A percentile compares a stretch with the other conserved stretches of the same genome.
Evolutionary conservation across 257 asterid species (phyloP).

Genomic region (Solanum etuberosum): DNA sequence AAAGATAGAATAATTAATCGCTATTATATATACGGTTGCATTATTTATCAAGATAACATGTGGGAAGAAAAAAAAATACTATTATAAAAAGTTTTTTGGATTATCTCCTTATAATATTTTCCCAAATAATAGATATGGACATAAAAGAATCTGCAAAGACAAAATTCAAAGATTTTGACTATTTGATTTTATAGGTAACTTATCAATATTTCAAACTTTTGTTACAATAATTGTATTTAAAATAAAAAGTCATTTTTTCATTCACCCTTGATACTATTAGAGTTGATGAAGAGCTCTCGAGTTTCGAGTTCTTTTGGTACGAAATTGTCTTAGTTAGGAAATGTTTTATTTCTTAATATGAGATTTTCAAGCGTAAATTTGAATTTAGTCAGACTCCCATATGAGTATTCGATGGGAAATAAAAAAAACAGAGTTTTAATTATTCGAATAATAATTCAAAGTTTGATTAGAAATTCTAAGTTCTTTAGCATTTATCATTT

Average conservation of each 20-base stretch:
- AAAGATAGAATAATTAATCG: background rate
- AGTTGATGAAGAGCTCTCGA: too few species aligned
- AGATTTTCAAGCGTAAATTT: accelerated
- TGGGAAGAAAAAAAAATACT: background rate
- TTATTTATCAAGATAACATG: background rate
- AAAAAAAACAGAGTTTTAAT: background rate
- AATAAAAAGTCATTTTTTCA: background rate
- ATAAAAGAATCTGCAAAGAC: background rate
- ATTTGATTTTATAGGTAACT: background rate
- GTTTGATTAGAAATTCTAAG: accelerated
- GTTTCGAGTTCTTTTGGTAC: accelerated
- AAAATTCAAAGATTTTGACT: background rate
- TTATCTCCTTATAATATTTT: background rate
- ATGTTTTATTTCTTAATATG: accelerated
- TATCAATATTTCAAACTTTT: too few species aligned
- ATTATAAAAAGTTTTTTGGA: too few species aligned
- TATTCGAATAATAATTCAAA: too few species aligned
- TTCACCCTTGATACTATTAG: too few species aligned
- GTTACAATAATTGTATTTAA: too few species aligned
- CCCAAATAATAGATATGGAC: background rate
- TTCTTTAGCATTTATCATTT: too few species aligned
- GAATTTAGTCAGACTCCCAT: too few species aligned
- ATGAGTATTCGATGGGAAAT: accelerated
- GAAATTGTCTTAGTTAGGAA: accelerated
- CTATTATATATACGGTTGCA: too few species aligned